phyloP scores from a whole-genome alignment of 257 asterid genomes.

The Asclepias syriaca region DNA sequence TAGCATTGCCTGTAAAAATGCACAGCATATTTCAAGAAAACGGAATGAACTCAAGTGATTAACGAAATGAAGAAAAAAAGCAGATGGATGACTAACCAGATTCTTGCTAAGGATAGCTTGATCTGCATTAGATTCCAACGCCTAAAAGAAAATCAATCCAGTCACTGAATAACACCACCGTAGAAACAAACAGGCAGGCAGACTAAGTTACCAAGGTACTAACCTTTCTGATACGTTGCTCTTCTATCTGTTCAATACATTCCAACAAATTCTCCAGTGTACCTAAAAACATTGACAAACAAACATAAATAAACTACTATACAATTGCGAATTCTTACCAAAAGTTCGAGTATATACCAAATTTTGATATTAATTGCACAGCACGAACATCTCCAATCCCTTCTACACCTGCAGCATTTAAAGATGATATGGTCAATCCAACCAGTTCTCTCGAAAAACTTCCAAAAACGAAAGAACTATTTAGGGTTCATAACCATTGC shows the following conservation, averaged over 20 bases:
- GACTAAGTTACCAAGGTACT: neutral
- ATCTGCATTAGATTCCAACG: constrained; percentile 69
- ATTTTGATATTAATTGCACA: constrained; percentile 68
- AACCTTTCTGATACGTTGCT: constrained; percentile 77
- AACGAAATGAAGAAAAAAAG: neutral
- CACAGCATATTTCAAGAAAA: constrained; percentile 9
- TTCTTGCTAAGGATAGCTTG: constrained; percentile 91
- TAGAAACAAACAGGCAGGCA: neutral
- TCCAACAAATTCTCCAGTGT: constrained; percentile 80
- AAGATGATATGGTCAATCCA: constrained; percentile 1
- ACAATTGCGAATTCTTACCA: neutral
- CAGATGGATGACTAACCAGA: constrained; percentile 33
- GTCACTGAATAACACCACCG: neutral
- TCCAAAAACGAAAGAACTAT: neutral
- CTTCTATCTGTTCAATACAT: constrained; percentile 67
- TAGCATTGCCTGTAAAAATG: constrained; percentile 60
- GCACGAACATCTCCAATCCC: constrained; percentile 95
- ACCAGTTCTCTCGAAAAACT: neutral
- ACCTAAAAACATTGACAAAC: constrained; percentile 36
- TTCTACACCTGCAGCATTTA: constrained; percentile 78
- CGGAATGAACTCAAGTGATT: neutral
- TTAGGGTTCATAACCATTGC: too few relatives aligned
- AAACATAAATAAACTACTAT: neutral
- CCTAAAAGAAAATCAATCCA: constrained; percentile 37
- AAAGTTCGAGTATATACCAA: constrained; percentile 45